Conservation (phyloP, 2,329 filamentous ascomycete species). For the Stachybotrys echinatus region DNA sequence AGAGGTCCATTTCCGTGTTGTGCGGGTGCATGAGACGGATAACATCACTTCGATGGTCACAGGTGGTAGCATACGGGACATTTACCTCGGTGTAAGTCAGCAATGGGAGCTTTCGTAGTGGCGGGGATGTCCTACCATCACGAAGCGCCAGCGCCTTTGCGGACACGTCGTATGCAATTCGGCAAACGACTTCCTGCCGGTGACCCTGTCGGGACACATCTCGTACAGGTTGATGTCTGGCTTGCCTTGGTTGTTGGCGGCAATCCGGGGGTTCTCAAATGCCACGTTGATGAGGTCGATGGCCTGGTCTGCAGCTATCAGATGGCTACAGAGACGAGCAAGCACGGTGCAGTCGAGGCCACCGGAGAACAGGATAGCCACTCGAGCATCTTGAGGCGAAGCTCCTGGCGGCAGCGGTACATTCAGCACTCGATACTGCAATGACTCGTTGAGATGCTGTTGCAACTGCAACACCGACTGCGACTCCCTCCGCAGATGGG, state of each 20-base stretch:
- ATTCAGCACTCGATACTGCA: constrained; percentile 58
- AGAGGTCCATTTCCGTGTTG: constrained; percentile 98
- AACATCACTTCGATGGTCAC: constrained; percentile 63
- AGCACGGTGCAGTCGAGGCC: constrained; percentile 90
- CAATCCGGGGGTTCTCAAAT: constrained; percentile 85
- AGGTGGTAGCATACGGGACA: constrained; percentile 71
- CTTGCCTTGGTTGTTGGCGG: constrained; percentile 41
- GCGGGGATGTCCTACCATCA: constrained; percentile 49
- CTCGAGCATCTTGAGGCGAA: constrained; percentile 35
- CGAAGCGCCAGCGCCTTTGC: constrained; percentile 71
- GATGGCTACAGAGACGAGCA: constrained; percentile 72
- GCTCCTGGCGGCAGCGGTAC: constrained; percentile 54
- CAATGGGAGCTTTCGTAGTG: neutral
- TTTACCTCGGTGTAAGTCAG: constrained; percentile 51
- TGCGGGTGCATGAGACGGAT: constrained; percentile 82
- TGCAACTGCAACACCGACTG: constrained; percentile 48
- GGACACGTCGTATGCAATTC: constrained; percentile 70
- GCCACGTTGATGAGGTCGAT: constrained; percentile 94
- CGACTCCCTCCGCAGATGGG: constrained; percentile 24
- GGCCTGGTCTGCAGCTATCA: constrained; percentile 61
- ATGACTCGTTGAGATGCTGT: constrained; percentile 51
- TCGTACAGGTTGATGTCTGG: constrained; percentile 55
- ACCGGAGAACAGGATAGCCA: constrained; percentile 88
- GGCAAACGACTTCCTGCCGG: constrained; percentile 72
- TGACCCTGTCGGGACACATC: constrained; percentile 83